Base-by-base conservation (phyloP, 176 grass and related monocot species). In the Eleusine indica region DNA sequence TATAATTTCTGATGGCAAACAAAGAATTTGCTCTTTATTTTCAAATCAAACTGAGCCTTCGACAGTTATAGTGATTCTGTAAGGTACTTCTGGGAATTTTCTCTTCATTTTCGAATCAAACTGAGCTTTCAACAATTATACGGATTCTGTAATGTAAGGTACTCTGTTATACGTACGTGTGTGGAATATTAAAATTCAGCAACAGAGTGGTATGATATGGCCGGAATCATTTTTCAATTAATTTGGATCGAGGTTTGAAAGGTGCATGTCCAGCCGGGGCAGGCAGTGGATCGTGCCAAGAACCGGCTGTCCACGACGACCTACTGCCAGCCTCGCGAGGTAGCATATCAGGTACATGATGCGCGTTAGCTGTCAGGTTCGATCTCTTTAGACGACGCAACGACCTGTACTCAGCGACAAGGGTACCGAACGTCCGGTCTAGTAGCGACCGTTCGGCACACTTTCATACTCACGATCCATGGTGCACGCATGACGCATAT, bases 361-460 rank as follows among this genome's bases (percentile, higher is more conserved):
- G 15, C 52, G 52, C 52, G 52, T 54, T 17, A 68, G 43, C 17
- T 60, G 57, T 86, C 77, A 73, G 16, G 7, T 44, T 73, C 47
- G 75, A 49, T 28, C 39, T 53, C 51, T 4, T 57, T 37, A 25
- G 75, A 47, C 25, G 40, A 68, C 25, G 47, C 69, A 67, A n/a
- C 68, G 51, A 43, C 66, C 37, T 47, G 41, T 41, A 32, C 54
- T 25, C 21, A 15, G 38, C 8, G 41, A 46, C 1, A 6, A 1
- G 0, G 9, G 7, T 46, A 74, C 69, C 75, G 49, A 74, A 68
- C 69, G 25, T 14, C 74, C 74, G 66, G 74, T 63, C 18, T 57
- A 57, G 17, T 57, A 57, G 17, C 53, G 53, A 19, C 52, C 52
- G 5, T 54, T 18, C 16, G 52, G 42, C 7, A 44, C 42, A 44